Conservation (phyloP, 176 grass and related monocot genomes). For the Phoenix roebelenii region DNA sequence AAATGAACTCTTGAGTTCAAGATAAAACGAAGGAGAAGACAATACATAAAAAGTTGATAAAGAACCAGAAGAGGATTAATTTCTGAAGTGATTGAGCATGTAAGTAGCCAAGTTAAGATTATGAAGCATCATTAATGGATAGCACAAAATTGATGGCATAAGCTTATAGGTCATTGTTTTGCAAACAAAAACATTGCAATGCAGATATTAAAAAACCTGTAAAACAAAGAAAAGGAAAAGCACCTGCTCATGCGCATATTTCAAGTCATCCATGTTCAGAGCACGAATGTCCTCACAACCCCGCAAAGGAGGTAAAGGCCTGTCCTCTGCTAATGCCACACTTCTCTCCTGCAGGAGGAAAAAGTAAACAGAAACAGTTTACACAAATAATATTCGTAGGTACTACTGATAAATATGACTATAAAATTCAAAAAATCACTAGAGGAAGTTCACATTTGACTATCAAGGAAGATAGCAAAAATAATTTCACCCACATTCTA, state of each 20-base stretch:
- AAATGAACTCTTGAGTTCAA: too few relatives aligned
- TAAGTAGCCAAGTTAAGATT: too few relatives aligned
- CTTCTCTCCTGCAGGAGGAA: slow-evolving; percentile 48
- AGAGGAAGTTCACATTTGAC: too few relatives aligned
- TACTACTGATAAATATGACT: neutral
- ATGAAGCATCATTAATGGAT: too few relatives aligned
- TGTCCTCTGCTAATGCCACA: slow-evolving; percentile 59
- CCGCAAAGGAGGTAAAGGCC: slow-evolving; percentile 38
- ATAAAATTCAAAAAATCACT: neutral
- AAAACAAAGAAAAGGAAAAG: neutral
- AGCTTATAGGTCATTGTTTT: neutral
- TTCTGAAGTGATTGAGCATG: too few relatives aligned
- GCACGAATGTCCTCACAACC: slow-evolving; percentile 53
- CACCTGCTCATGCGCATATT: slow-evolving; percentile 89
- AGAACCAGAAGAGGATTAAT: too few relatives aligned
- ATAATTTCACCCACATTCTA: too few relatives aligned
- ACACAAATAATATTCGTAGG: neutral
- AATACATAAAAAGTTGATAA: too few relatives aligned
- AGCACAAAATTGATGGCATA: too few relatives aligned
- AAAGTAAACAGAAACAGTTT: neutral
- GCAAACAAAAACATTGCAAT: neutral
- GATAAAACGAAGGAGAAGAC: too few relatives aligned
- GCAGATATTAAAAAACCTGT: slow-evolving; percentile 1
- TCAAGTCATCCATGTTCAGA: slow-evolving; percentile 63
- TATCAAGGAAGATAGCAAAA: too few relatives aligned